These are phyloP conservation scores for Phytomonas serpens DNA, from an alignment of 208 protist species.

Conservation along the genomic window DNA sequence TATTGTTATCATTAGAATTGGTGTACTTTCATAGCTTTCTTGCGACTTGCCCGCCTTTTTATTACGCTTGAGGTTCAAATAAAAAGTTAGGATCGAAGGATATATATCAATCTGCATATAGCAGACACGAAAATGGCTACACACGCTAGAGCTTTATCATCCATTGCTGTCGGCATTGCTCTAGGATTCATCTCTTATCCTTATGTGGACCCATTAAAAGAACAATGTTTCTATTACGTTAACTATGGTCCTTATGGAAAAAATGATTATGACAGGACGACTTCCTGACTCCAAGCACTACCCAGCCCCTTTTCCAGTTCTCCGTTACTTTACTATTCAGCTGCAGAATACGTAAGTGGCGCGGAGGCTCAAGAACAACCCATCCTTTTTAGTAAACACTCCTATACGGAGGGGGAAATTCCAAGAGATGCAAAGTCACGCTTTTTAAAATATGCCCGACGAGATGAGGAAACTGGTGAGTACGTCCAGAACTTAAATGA, in stretches of 20 bases:
- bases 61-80: background rate
- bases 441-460: slow-evolving; percentile 28
- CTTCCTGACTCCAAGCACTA: background rate
- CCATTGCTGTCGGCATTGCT: background rate
- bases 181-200: too few relatives aligned
- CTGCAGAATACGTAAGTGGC: background rate
- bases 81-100: background rate
- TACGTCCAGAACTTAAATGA: slow-evolving; percentile 27
- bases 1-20: background rate
- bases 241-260: background rate
- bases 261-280: background rate
- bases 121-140: background rate
- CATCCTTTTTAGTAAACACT: background rate
- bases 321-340: background rate
- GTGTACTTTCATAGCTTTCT: background rate
- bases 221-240: background rate
- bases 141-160: background rate
- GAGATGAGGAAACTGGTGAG: slow-evolving; percentile 21
- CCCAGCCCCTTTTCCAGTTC: background rate
- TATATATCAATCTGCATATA: background rate
- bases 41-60: background rate
- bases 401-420: background rate
- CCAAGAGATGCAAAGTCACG: slow-evolving; percentile 7
- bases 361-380: background rate
- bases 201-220: too few relatives aligned